A percentile compares a stretch with the other conserved stretches of the same genome.
Evolutionary conservation across 768 basidiomycete genomes (phyloP).

Genomic region (Phylloporus scabripes): DNA sequence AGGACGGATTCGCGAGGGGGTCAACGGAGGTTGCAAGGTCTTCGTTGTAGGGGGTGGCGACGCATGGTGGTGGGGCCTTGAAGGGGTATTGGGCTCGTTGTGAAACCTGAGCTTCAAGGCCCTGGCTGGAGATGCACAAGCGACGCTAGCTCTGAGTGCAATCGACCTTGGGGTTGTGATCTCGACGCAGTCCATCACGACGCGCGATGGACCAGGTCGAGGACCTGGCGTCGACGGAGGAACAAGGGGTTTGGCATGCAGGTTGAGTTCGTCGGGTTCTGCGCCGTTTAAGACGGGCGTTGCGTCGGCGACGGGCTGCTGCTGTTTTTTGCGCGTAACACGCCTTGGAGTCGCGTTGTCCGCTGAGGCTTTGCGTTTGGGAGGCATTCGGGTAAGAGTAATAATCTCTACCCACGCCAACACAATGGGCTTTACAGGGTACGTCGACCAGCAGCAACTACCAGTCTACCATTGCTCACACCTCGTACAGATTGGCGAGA

Average conservation of each 20-base stretch:
- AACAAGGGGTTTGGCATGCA: conserved; percentile 7
- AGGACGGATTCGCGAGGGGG: conserved; percentile 11
- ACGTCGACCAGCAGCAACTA: conserved; percentile 5
- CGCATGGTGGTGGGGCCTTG: conserved; percentile 3
- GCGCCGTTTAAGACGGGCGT: conserved; percentile 4
- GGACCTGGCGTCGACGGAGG: conserved; percentile 24
- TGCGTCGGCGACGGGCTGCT: conserved; percentile 1
- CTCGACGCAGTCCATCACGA: conserved; percentile 30
- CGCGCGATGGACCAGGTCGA: conserved; percentile 11
- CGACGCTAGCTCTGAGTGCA: conserved; percentile 1
- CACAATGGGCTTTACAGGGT: conserved; percentile 66
- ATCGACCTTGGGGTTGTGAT: conserved; percentile 24
- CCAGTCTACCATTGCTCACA: not conserved
- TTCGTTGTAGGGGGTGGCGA: not conserved
- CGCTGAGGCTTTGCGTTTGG: conserved; percentile 41
- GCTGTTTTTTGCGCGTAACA: conserved; percentile 22
- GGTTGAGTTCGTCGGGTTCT: conserved; percentile 30
- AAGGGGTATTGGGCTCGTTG: conserved; percentile 18
- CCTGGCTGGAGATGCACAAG: conserved; percentile 10
- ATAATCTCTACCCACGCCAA: conserved; percentile 9
- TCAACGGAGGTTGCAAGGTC: conserved; percentile 5
- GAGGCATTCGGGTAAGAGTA: conserved; percentile 23
- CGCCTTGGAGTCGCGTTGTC: conserved; percentile 31
- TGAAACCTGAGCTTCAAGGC: not conserved
- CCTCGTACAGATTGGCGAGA: conserved; percentile 54